A percentile compares a stretch with the other conserved stretches of the same genome.
Conservation (phyloP, 78 protist species). For the Speleostelium caveatum region DNA sequence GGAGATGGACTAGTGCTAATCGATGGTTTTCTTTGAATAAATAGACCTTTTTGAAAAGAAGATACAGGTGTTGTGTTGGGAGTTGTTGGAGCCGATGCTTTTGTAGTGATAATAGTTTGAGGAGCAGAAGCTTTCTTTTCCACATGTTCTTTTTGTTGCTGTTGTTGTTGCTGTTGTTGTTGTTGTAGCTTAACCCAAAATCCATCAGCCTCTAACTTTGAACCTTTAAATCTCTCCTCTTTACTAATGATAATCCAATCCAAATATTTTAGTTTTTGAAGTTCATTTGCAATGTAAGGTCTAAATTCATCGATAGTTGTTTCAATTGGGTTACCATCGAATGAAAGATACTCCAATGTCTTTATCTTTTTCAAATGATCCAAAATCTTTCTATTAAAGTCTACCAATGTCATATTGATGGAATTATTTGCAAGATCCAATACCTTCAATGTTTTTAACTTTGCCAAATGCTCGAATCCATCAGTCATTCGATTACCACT, state of each 20-base stretch:
- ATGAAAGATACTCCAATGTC: slow-evolving; percentile 63
- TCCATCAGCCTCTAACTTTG: slow-evolving; percentile 38
- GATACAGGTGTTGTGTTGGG: too few relatives aligned
- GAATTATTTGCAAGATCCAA: slow-evolving; percentile 63
- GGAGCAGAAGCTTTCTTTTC: background rate
- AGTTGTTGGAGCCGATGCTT: background rate
- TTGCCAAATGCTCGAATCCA: slow-evolving; percentile 75
- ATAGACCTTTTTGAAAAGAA: too few relatives aligned
- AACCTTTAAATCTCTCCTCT: slow-evolving; percentile 34
- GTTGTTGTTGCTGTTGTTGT: background rate
- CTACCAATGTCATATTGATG: slow-evolving; percentile 21
- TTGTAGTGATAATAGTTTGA: background rate
- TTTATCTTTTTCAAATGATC: slow-evolving; percentile 38
- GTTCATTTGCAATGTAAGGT: slow-evolving; percentile 22
- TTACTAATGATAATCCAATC: slow-evolving; percentile 60
- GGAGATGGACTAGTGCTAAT: background rate
- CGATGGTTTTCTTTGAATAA: background rate
- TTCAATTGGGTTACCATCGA: slow-evolving; percentile 71
- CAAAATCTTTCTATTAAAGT: slow-evolving; percentile 33
- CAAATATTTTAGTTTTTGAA: slow-evolving; percentile 48
- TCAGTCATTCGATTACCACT: slow-evolving; percentile 37
- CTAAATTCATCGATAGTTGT: slow-evolving; percentile 41
- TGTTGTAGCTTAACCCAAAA: slow-evolving; percentile 30
- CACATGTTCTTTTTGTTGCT: background rate
- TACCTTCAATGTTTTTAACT: slow-evolving; percentile 50